Conservation (phyloP, 2,329 filamentous ascomycete species). For the Trichophyton simii region DNA sequence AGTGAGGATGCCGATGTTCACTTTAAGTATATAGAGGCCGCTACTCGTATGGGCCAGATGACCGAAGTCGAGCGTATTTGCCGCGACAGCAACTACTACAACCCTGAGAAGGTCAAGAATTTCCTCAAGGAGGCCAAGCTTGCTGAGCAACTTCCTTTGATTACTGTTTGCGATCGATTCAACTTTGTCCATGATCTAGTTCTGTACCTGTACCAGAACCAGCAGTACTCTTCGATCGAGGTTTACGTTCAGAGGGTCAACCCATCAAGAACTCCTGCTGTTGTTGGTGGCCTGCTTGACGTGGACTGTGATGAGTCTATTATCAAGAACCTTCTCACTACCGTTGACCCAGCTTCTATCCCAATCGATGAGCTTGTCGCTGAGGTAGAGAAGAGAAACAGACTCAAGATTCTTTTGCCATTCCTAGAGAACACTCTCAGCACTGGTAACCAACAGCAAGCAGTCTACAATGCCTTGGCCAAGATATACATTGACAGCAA, state of each 20-base stretch:
- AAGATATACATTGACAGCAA: conserved; percentile 99
- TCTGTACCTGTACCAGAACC: conserved; percentile 94
- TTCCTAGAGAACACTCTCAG: conserved; percentile 90
- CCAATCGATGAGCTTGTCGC: conserved; percentile 88
- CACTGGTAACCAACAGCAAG: conserved; percentile 86
- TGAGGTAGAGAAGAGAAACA: conserved; percentile 92
- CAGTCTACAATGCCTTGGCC: conserved; percentile 89
- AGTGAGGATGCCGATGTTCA: conserved; percentile 91
- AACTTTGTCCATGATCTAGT: conserved; percentile 97
- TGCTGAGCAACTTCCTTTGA: conserved; percentile 83
- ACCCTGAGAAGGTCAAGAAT: conserved; percentile 95
- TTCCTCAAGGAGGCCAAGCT: conserved; percentile 95
- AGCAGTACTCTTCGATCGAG: conserved; percentile 98
- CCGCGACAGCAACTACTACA: conserved; percentile 80
- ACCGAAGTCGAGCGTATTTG: conserved; percentile 96
- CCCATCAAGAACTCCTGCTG: conserved; percentile 75
- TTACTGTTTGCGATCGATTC: conserved; percentile 98
- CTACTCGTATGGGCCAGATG: conserved; percentile 83
- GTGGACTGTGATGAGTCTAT: conserved; percentile 95
- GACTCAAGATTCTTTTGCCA: conserved; percentile 84
- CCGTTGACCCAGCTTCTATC: conserved; percentile 71
- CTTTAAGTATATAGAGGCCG: conserved; percentile 99
- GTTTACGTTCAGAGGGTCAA: conserved; percentile 97
- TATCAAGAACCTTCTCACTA: conserved; percentile 81
- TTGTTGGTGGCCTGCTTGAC: conserved; percentile 84